Evolutionary conservation across 2,329 filamentous ascomycete species (phyloP).

Genomic region (Colletotrichum viniferum): DNA sequence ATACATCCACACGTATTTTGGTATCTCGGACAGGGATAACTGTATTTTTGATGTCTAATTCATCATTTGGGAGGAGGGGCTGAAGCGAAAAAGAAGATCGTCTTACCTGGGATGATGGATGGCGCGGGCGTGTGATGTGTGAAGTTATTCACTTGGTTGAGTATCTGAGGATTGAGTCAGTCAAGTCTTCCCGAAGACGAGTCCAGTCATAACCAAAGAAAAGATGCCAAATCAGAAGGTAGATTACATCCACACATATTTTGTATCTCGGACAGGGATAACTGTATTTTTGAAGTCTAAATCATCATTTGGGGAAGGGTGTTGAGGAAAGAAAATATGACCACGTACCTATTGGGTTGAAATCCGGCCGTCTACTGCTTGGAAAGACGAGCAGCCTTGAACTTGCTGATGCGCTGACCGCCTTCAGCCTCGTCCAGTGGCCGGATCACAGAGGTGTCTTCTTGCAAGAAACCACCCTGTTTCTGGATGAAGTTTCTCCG

Average conservation of each 20-base stretch:
- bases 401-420: constrained; percentile 70
- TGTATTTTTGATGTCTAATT: constrained; percentile 16
- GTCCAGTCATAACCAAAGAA: not conserved
- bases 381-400: constrained; percentile 72
- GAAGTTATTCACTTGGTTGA: not conserved
- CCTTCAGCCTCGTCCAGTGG: constrained; percentile 72
- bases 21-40: constrained; percentile 21
- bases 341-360: constrained; percentile 22
- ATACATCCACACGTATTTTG: constrained; percentile 9
- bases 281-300: constrained; percentile 13
- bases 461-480: constrained; percentile 80
- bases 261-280: constrained; percentile 17
- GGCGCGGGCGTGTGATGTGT: not conserved
- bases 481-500: constrained; percentile 83
- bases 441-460: constrained; percentile 70
- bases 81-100: not conserved
- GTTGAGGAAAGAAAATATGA: not conserved
- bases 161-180: not conserved
- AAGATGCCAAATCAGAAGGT: constrained; percentile 10
- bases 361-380: constrained; percentile 44
- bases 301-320: constrained; percentile 3
- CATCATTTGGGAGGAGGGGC: constrained; percentile 6
- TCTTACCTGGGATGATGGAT: not conserved
- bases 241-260: constrained; percentile 16
- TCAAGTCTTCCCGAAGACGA: not conserved